A percentile compares a stretch with the other conserved stretches of the same genome.
phyloP scores from a whole-genome alignment of 1,284 basidiomycete species.

The Marasmius fiardii region DNA sequence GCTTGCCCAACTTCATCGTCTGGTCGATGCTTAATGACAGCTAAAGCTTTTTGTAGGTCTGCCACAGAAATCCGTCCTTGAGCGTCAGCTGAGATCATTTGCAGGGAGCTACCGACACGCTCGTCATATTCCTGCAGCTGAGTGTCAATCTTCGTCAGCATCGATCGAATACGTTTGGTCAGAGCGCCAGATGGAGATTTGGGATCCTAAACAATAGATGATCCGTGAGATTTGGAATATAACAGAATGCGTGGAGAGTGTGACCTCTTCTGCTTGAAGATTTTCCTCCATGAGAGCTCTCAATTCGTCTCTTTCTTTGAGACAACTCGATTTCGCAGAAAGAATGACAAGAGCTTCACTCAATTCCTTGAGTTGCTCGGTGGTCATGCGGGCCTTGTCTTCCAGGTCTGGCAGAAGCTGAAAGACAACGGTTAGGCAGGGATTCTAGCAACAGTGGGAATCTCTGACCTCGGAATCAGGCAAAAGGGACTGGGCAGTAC shows the following conservation, averaged over 20 bases:
- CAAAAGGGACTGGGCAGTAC: conserved; percentile 69
- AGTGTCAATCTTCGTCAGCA: conserved; percentile 95
- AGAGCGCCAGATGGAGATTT: conserved; percentile 78
- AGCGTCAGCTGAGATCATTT: conserved; percentile 91
- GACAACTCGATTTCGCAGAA: conserved; percentile 93
- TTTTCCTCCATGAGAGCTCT: conserved; percentile 91
- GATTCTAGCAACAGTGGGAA: background rate
- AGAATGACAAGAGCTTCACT: conserved; percentile 90
- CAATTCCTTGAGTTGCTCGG: conserved; percentile 93
- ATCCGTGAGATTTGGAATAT: conserved; percentile 3
- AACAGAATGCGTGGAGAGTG: background rate
- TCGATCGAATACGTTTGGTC: conserved; percentile 91
- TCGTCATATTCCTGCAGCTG: conserved; percentile 93
- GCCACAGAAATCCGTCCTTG: conserved; percentile 90
- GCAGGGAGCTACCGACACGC: conserved; percentile 87
- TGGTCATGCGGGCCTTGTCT: conserved; percentile 90
- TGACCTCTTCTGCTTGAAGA: conserved; percentile 79
- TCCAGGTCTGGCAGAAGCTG: conserved; percentile 44
- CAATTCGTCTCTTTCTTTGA: conserved; percentile 94
- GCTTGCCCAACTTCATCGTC: conserved; percentile 88
- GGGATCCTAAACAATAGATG: conserved; percentile 49
- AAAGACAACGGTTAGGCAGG: background rate
- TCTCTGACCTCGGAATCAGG: conserved; percentile 73
- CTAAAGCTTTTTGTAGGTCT: conserved; percentile 88
- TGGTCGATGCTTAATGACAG: conserved; percentile 92